Conservation (phyloP, 2,329 filamentous ascomycete genomes). For the Ceratocystis albifundus region DNA sequence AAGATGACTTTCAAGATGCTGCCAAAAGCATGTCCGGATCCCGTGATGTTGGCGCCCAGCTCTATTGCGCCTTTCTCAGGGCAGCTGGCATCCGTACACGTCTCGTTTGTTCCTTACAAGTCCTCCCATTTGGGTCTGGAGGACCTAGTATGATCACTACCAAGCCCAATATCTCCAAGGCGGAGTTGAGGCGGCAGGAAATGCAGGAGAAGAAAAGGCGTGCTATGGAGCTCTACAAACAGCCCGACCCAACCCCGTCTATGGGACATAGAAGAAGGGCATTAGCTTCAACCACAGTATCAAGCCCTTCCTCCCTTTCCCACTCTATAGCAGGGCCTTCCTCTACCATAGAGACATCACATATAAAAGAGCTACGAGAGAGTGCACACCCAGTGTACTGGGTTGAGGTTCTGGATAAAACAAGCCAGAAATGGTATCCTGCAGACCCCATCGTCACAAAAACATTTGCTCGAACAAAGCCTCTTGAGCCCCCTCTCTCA, state of each 20-base stretch:
- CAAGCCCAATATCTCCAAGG: conserved; percentile 31
- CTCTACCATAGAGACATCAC: conserved; percentile 25
- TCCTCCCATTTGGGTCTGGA: conserved; percentile 54
- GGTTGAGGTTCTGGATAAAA: conserved; percentile 81
- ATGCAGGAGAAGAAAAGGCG: conserved; percentile 28
- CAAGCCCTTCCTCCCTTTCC: background rate
- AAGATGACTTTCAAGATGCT: conserved; percentile 59
- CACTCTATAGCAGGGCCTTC: conserved; percentile 2
- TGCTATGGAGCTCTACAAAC: conserved; percentile 19
- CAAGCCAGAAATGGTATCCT: conserved; percentile 82
- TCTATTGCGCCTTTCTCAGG: conserved; percentile 80
- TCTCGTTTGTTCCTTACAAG: conserved; percentile 82
- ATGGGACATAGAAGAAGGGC: conserved; percentile 3
- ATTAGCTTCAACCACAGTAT: conserved; percentile 8
- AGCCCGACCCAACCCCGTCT: background rate
- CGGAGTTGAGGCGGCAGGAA: conserved; percentile 22
- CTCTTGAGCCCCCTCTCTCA: conserved; percentile 70
- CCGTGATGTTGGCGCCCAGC: conserved; percentile 75
- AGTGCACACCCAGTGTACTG: conserved; percentile 79
- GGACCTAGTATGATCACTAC: conserved; percentile 37
- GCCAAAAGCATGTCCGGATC: conserved; percentile 65
- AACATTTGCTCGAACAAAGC: conserved; percentile 59
- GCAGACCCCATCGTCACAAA: conserved; percentile 75
- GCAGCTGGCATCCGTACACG: conserved; percentile 70
- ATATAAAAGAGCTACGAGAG: conserved; percentile 45